phyloP scores from a whole-genome alignment of 2,329 filamentous ascomycete species.

The Bertia moriformis region DNA sequence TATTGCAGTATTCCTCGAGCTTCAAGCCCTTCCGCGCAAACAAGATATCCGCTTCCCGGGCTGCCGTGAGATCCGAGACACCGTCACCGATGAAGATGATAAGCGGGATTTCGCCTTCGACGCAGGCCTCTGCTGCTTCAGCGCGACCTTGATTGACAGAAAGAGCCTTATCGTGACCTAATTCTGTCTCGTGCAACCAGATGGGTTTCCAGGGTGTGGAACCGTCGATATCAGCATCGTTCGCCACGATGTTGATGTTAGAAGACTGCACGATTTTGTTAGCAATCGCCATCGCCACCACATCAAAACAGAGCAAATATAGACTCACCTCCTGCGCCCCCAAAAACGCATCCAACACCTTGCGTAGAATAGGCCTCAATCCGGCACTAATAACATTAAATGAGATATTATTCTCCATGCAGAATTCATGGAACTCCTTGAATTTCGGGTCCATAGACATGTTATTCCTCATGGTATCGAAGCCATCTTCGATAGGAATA shows the following conservation, averaged over 20 bases:
- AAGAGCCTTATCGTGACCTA: conserved; percentile 54
- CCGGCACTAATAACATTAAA: conserved; percentile 60
- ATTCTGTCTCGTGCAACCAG: conserved; percentile 50
- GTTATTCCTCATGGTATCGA: conserved; percentile 44
- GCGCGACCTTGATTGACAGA: conserved; percentile 47
- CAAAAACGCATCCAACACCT: conserved; percentile 49
- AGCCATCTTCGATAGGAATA: conserved; percentile 54
- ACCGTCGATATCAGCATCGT: conserved; percentile 49
- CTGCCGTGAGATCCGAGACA: conserved; percentile 51
- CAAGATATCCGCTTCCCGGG: conserved; percentile 51
- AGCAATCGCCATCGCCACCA: not conserved
- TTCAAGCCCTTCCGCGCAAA: conserved; percentile 51
- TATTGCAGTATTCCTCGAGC: conserved; percentile 51
- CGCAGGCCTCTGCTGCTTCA: conserved; percentile 33
- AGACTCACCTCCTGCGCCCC: conserved; percentile 36
- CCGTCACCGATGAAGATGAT: conserved; percentile 60
- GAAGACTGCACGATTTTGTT: conserved; percentile 19
- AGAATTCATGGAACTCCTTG: conserved; percentile 49
- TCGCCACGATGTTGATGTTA: conserved; percentile 54
- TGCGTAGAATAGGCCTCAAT: conserved; percentile 45
- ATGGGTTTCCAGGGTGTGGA: conserved; percentile 44
- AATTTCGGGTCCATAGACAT: conserved; percentile 53
- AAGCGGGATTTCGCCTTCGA: conserved; percentile 47
- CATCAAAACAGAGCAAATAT: too few species aligned
- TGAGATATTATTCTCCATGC: conserved; percentile 43